phyloP scores from a whole-genome alignment of 371 early-diverging fungal genomes.

The Lichtheimia hyalospora region DNA sequence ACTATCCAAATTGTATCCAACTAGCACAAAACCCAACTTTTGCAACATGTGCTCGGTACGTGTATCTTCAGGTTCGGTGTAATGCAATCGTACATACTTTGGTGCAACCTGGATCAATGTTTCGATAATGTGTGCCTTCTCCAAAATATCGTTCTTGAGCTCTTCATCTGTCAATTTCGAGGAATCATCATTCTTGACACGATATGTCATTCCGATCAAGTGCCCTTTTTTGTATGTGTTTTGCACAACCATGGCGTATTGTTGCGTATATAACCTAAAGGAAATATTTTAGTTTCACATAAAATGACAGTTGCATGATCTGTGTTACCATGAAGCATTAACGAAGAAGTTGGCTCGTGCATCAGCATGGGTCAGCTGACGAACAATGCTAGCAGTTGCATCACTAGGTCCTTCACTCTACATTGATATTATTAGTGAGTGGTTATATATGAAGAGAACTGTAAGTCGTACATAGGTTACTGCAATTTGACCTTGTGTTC shows the following conservation, averaged over 20 bases:
- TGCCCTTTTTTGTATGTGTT: slow-evolving; percentile 57
- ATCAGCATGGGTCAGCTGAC: slow-evolving; percentile 46
- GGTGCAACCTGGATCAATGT: slow-evolving; percentile 44
- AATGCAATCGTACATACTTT: slow-evolving; percentile 48
- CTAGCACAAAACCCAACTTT: slow-evolving; percentile 43
- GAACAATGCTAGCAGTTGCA: slow-evolving; percentile 48
- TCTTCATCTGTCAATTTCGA: slow-evolving; percentile 39
- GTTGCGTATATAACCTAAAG: slow-evolving; percentile 37
- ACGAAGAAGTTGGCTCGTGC: slow-evolving; percentile 53
- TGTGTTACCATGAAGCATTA: slow-evolving; percentile 46
- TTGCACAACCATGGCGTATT: slow-evolving; percentile 54
- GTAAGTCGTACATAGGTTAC: slow-evolving; percentile 46
- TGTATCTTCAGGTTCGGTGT: slow-evolving; percentile 36
- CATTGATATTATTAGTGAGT: neutral
- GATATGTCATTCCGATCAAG: slow-evolving; percentile 60
- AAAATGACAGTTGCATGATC: neutral
- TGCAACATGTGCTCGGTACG: slow-evolving; percentile 38
- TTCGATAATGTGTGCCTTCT: slow-evolving; percentile 37
- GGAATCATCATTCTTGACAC: slow-evolving; percentile 50
- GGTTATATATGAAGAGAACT: neutral
- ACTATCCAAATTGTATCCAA: slow-evolving; percentile 52
- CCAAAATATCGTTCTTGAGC: slow-evolving; percentile 44
- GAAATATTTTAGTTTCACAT: neutral
- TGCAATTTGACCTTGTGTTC: slow-evolving; percentile 55
- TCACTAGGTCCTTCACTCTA: slow-evolving; percentile 59